A percentile compares a stretch with the other conserved stretches of the same genome.
Evolutionary conservation across 2,329 filamentous ascomycete species (phyloP).

Genomic region (Exophiala spinifera): DNA sequence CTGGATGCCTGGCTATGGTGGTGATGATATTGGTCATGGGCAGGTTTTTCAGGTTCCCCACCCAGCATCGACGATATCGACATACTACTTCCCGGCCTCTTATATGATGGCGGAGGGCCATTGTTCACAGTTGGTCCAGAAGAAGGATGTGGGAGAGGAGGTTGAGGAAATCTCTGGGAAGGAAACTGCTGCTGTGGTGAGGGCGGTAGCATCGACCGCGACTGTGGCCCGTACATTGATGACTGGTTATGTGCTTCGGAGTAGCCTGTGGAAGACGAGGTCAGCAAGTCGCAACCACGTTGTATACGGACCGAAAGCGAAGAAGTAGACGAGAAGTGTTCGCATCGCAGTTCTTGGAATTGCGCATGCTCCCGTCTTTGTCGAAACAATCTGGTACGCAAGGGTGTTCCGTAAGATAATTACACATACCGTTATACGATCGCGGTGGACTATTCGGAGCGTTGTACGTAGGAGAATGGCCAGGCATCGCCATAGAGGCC

Average conservation of each 20-base stretch:
- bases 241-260: constrained; percentile 21
- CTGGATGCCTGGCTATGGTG: constrained; percentile 41
- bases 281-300: neutral
- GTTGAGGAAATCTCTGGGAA: constrained; percentile 21
- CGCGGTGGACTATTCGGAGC: constrained; percentile 25
- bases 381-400: neutral
- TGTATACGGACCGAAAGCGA: neutral
- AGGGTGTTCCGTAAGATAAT: neutral
- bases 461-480: constrained; percentile 27
- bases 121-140: constrained; percentile 8
- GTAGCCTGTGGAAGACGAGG: constrained; percentile 22
- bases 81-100: constrained; percentile 62
- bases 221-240: constrained; percentile 24
- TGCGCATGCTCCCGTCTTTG: neutral
- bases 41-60: constrained; percentile 46
- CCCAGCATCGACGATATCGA: constrained; percentile 72
- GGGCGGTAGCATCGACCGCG: constrained; percentile 25
- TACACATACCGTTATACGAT: constrained; percentile 23
- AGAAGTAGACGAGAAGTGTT: constrained; percentile 1
- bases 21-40: constrained; percentile 41
- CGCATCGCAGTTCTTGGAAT: constrained; percentile 4
- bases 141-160: constrained; percentile 17
- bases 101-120: constrained; percentile 19
- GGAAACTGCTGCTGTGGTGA: constrained; percentile 25
- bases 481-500: constrained; percentile 26